phyloP scores from a whole-genome alignment of 345 rosid species.

The Gossypium ekmanianum region DNA sequence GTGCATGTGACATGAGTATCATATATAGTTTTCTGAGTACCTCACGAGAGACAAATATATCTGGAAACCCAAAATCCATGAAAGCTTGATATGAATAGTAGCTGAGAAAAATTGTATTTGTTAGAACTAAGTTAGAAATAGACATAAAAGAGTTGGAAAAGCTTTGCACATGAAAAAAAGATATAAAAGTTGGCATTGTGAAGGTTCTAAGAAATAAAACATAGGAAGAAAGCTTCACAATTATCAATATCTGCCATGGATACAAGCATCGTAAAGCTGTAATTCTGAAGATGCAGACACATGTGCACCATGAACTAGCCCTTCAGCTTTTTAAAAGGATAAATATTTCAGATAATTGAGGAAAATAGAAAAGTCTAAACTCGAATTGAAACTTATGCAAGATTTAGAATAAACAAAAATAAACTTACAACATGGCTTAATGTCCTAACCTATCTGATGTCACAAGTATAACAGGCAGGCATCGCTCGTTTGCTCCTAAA shows the following conservation, averaged over 20 bases:
- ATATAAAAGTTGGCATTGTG: neutral
- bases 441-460: conserved; percentile 79
- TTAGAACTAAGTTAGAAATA: conserved; percentile 15
- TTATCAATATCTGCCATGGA: neutral
- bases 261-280: neutral
- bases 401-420: conserved; percentile 8
- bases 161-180: neutral
- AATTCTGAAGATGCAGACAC: neutral
- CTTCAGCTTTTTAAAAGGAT: neutral
- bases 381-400: neutral
- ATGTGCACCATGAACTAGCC: neutral
- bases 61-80: conserved; percentile 81
- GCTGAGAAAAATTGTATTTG: conserved; percentile 39
- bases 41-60: conserved; percentile 94
- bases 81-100: conserved; percentile 83
- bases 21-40: conserved; percentile 34
- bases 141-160: neutral
- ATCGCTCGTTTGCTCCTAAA: conserved; percentile 74
- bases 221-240: neutral
- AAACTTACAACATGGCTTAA: conserved; percentile 12
- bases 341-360: neutral
- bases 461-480: conserved; percentile 72
- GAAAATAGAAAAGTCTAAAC: neutral
- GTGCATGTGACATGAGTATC: neutral
- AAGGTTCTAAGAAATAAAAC: neutral